Percentiles rank a stretch among this genome's conserved stretches.
Evolutionary conservation across 2,329 filamentous ascomycete genomes (phyloP).

Genomic region (Pyricularia grisea): DNA sequence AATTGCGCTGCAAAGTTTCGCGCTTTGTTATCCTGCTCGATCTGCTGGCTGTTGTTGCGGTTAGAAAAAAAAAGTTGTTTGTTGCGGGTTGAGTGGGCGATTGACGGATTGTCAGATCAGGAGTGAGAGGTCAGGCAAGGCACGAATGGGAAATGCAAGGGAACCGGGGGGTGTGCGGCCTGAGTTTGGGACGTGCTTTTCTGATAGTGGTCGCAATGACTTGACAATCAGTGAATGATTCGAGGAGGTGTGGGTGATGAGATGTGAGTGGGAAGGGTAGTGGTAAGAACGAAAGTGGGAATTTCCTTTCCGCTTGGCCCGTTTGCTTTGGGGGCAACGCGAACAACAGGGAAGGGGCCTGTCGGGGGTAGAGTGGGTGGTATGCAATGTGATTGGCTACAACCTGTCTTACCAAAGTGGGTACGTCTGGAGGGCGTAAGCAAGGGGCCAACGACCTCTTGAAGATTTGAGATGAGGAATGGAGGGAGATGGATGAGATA

Average conservation of each 20-base stretch:
- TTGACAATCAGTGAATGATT: background rate
- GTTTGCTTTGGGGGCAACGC: background rate
- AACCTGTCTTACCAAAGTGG: background rate
- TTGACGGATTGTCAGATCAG: background rate
- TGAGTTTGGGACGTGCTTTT: background rate
- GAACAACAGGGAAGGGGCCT: background rate
- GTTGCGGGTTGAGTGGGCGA: slow-evolving; percentile 7
- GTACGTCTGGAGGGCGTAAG: background rate
- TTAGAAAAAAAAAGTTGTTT: slow-evolving; percentile 4
- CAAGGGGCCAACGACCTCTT: background rate
- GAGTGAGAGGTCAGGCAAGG: slow-evolving; percentile 15
- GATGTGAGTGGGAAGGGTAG: background rate
- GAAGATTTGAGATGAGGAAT: background rate
- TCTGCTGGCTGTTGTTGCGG: background rate
- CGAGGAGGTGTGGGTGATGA: background rate
- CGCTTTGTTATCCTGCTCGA: background rate
- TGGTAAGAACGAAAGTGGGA: background rate
- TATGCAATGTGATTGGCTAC: background rate
- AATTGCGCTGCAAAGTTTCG: background rate
- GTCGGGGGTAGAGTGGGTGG: background rate
- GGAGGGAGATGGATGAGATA: background rate
- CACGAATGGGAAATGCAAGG: slow-evolving; percentile 14
- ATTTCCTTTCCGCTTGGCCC: background rate
- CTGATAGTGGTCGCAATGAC: background rate
- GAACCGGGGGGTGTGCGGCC: slow-evolving; percentile 11